Evolutionary conservation across 306 rosid genomes (phyloP).

Genomic region (Trifolium subterraneum): DNA sequence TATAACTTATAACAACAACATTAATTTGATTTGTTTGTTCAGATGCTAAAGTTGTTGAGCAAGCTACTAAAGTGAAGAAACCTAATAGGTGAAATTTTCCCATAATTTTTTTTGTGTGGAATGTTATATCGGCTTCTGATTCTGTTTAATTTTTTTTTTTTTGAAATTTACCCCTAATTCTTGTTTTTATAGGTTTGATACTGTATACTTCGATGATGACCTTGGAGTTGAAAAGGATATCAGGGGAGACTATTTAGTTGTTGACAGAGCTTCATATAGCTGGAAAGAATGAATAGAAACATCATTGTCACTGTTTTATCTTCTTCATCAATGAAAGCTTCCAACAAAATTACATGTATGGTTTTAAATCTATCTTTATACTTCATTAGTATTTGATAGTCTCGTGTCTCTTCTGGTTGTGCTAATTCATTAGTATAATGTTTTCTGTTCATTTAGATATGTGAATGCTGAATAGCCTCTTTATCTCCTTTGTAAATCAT

Average conservation of each 20-base stretch:
- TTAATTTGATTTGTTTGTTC: background rate
- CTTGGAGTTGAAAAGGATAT: constrained; percentile 84
- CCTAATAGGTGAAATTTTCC: constrained; percentile 52
- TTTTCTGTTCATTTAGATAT: background rate
- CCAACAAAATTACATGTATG: background rate
- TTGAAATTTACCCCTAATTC: too few relatives aligned
- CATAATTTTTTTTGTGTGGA: background rate
- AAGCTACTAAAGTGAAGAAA: constrained; percentile 53
- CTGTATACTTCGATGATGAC: constrained; percentile 74
- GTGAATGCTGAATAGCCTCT: background rate
- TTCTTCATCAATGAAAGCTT: background rate
- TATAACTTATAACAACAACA: too few relatives aligned
- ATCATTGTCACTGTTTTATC: constrained; percentile 8
- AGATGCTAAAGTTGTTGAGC: constrained; percentile 83
- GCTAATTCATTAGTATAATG: constrained; percentile 15
- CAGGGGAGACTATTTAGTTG: constrained; percentile 85
- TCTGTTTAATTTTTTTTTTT: too few relatives aligned
- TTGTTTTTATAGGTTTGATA: constrained; percentile 70
- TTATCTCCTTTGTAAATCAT: constrained; percentile 2
- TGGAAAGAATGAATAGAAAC: constrained; percentile 75
- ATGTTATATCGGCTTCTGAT: background rate
- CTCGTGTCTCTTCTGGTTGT: constrained; percentile 9
- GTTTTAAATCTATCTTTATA: constrained; percentile 6
- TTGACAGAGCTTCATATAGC: constrained; percentile 70
- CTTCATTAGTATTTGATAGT: constrained; percentile 13